Evolutionary conservation across 1,284 basidiomycete species (phyloP), one percentile per base, ranked within the genome.

Genomic region (Apiotrichum gamsii): DNA sequence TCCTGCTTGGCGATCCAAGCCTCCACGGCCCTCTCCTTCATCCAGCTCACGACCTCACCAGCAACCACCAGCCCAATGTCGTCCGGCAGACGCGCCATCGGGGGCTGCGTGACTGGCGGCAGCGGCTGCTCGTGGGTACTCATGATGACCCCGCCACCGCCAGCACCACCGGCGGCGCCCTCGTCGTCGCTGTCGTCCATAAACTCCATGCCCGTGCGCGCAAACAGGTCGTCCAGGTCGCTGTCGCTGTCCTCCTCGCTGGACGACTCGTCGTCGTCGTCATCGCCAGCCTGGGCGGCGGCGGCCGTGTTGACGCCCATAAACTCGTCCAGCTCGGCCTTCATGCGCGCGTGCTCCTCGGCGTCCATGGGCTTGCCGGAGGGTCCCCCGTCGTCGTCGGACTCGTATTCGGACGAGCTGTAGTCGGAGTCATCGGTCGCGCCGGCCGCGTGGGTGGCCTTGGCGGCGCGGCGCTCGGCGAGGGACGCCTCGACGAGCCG

Each of bases 11-110:
- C 56, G 29, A 60, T 25, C 70, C 69, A 71, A 10, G 53, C 51
- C 43, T 64, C 68, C 5, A 67, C 59, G 41, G 48, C 60, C 36
- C 57, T 56, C 29, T 70, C 69, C 57, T 50, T 62, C 59, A 72
- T 67, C 62, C 67, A 69, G 43, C 69, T 72, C 40, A 74, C 64
- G 3, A 76, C 67, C 24, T 70, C 66, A 3, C 75, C 75, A 0
- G 75, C 71, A 32, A 65, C 33, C n/a, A 64, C 62, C 13, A 72
- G 41, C 28, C 47, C 43, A 32, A 64, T 64, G 4, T 55, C 62
- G 10, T 60, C 48, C 0, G 71, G 72, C 11, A 75, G 43, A 28
- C 51, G 55, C 21, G 56, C 44, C 4, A 75, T 45, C 0, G 71
- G 70, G 10, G 71, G 65, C 33, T 54, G 56, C 3, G 60, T 37